These are phyloP conservation scores for Annulohypoxylon truncatum DNA, from an alignment of 2,329 filamentous ascomycete genomes.

Conservation along the genomic window DNA sequence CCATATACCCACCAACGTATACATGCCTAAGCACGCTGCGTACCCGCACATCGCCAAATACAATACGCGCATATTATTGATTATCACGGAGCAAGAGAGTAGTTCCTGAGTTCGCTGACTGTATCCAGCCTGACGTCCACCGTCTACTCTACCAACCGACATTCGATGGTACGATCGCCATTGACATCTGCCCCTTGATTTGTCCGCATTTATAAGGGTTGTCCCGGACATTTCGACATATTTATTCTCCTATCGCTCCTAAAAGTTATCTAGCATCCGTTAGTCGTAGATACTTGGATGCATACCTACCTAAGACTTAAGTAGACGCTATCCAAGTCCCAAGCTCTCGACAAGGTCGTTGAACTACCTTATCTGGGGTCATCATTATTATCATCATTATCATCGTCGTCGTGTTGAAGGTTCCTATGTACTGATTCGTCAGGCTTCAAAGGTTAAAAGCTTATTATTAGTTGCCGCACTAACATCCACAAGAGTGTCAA, in stretches of 20 bases:
- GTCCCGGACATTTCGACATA: conserved; percentile 22
- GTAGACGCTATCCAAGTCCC: background rate
- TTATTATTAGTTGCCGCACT: conserved; percentile 13
- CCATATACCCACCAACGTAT: background rate
- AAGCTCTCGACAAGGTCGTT: background rate
- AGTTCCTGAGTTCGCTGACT: conserved; percentile 17
- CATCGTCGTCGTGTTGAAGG: conserved; percentile 3
- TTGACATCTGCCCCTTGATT: conserved; percentile 6
- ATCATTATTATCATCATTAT: conserved; percentile 13
- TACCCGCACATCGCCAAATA: background rate
- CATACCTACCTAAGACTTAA: too few relatives aligned
- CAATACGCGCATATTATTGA: background rate
- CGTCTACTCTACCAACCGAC: conserved; percentile 7
- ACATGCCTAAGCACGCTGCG: background rate
- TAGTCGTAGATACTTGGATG: background rate
- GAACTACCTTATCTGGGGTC: conserved; percentile 11
- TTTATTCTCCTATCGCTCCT: conserved; percentile 1
- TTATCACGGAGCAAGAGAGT: background rate
- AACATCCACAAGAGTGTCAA: background rate
- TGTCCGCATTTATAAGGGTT: background rate
- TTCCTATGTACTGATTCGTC: conserved; percentile 12
- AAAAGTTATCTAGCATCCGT: conserved; percentile 18
- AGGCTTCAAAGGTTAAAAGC: conserved; percentile 5
- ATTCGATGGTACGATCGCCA: conserved; percentile 3
- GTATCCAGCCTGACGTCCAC: conserved; percentile 14